Evolutionary conservation across 495 filamentous ascomycete species (phyloP), one percentile per base, ranked within the genome.

Genomic region (Hypoxylon perforatum): DNA sequence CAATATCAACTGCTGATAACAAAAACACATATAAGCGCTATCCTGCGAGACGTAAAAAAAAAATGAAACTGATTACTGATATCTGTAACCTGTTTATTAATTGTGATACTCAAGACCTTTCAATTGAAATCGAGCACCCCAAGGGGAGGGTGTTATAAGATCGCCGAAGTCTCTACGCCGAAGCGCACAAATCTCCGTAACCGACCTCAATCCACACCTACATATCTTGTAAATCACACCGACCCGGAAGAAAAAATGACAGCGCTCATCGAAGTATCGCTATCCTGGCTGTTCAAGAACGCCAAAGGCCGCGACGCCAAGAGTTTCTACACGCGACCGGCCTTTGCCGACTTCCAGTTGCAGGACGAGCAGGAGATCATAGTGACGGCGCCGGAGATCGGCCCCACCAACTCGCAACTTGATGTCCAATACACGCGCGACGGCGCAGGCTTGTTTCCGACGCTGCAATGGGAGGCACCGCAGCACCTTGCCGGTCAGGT

Each of bases 381-480:
- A 14, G 65, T 87, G 33, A 75, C 76, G 9, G 81, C 79, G 15
- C 76, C 80, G 12, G 81, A 83, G 38, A 75, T 80, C 49, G 81
- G 82, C 15, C 71, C 71, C 9, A 78, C 75, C 8, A 78, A 77
- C 22, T 78, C 82, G 6, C 59, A 63, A 19, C 61, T 86, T 35
- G 63, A 71, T 56, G 62, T 61, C 3, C 76, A 81, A 11, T 79
- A 85, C 69, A 79, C 77, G 0, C 71, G 72, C 36, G 79, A 81
- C 35, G 79, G 80, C 4, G 58, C 25, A 0, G 80, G 81, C 9
- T 69, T 67, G n/a, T 78, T 84, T 45, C 83, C 82, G 10, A 67
- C 73, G 1, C 56, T 86, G 38, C 74, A 63, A 15, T 85, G 80
- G 82, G 64, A 61, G 14, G 71, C 48, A n/a, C 64, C 67, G 18